A percentile compares a stretch with the other conserved stretches of the same genome.
phyloP scores from a whole-genome alignment of 768 basidiomycete species.

The Lyophyllum semitale region DNA sequence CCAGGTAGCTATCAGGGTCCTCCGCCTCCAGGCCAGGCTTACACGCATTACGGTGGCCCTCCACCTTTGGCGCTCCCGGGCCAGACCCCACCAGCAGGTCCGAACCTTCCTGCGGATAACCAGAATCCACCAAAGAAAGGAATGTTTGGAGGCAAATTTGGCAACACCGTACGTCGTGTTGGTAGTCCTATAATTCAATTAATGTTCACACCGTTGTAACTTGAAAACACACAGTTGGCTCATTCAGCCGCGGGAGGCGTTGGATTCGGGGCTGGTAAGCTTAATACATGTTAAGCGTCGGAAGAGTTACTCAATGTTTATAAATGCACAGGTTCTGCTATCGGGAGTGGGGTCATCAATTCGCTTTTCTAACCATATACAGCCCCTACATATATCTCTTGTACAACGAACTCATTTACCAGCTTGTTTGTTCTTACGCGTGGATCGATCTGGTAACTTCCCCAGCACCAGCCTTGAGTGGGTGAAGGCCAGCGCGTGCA shows the following conservation, averaged over 20 bases:
- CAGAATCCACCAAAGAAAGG: conserved; percentile 50
- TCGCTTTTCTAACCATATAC: conserved; percentile 40
- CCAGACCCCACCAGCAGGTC: conserved; percentile 1
- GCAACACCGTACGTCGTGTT: conserved; percentile 45
- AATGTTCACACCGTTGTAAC: neutral
- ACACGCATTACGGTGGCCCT: conserved; percentile 7
- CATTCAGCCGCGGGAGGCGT: conserved; percentile 64
- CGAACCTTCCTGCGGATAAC: conserved; percentile 20
- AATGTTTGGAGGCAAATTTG: conserved; percentile 49
- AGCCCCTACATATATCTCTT: neutral
- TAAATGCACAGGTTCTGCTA: conserved; percentile 38
- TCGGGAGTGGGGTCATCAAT: conserved; percentile 46
- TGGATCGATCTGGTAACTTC: neutral
- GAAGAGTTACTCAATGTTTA: neutral
- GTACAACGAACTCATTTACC: neutral
- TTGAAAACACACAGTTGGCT: conserved; percentile 38
- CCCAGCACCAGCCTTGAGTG: neutral
- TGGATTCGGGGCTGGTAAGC: conserved; percentile 71
- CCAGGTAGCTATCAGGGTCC: conserved; percentile 11
- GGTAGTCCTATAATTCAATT: conserved; percentile 3
- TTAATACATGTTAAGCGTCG: neutral
- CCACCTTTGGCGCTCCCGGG: conserved; percentile 7
- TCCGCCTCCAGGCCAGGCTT: conserved; percentile 10
- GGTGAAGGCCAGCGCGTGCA: too few relatives aligned
- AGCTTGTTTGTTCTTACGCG: neutral